Conservation (phyloP, 352 stramenopile species). For the Hyaloperonospora arabidopsidis region DNA sequence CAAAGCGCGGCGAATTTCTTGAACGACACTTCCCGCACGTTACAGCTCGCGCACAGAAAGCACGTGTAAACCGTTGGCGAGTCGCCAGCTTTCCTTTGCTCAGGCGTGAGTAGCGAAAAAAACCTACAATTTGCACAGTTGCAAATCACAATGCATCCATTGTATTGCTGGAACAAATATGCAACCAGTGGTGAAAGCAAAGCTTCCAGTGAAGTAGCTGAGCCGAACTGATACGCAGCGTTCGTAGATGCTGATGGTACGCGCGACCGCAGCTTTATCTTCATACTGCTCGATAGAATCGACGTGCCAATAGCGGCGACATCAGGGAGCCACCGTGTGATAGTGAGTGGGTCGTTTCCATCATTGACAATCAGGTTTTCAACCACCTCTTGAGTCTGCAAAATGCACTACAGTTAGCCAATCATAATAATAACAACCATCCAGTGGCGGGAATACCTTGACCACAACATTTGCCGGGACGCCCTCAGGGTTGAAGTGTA, state of each 20-base stretch:
- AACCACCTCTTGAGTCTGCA: conserved; percentile 45
- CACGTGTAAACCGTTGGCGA: conserved; percentile 48
- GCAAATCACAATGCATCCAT: conserved; percentile 32
- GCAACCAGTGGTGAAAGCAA: conserved; percentile 36
- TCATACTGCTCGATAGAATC: conserved; percentile 50
- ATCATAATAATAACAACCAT: background rate
- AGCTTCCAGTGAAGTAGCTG: conserved; percentile 24
- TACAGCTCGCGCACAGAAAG: conserved; percentile 59
- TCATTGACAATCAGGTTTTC: conserved; percentile 34
- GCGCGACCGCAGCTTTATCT: conserved; percentile 39
- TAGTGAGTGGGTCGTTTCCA: conserved; percentile 28
- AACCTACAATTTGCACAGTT: conserved; percentile 54
- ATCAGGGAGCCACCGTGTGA: conserved; percentile 42
- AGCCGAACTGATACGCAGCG: conserved; percentile 59
- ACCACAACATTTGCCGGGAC: conserved; percentile 48
- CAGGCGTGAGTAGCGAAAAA: conserved; percentile 41
- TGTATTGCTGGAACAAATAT: conserved; percentile 41
- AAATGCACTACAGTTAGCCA: background rate
- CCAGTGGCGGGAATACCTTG: conserved; percentile 34
- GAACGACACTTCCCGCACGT: conserved; percentile 55
- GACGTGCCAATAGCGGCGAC: conserved; percentile 48
- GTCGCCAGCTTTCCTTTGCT: conserved; percentile 16
- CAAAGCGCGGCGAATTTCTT: conserved; percentile 52
- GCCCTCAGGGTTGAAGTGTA: conserved; percentile 61
- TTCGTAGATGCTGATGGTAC: conserved; percentile 18